phyloP scores from a whole-genome alignment of 257 asterid genomes.

The Parsonsia alboflavescens region DNA sequence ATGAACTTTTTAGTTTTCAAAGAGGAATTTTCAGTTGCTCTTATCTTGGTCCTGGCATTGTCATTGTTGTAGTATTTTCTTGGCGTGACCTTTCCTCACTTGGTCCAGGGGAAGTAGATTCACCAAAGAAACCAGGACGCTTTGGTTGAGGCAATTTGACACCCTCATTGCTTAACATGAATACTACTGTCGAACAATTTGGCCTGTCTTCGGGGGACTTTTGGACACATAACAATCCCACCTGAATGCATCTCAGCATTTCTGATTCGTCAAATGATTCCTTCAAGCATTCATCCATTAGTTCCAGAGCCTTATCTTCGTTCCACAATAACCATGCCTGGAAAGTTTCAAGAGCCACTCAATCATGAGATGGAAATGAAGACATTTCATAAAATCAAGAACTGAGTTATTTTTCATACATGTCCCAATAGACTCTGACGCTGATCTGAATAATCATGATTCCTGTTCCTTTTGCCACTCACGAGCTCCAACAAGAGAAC shows the following conservation, averaged over 20 bases:
- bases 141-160: slow-evolving; percentile 26
- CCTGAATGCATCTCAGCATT: slow-evolving; percentile 20
- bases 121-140: slow-evolving; percentile 30
- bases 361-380: background rate
- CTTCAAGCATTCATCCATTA: slow-evolving; percentile 22
- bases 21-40: no score
- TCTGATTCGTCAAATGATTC: slow-evolving; percentile 13
- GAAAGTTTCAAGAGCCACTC: background rate
- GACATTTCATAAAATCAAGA: background rate
- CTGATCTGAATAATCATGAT: slow-evolving; percentile 14
- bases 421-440: slow-evolving; percentile 27
- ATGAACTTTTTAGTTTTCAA: no score
- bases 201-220: slow-evolving; percentile 27
- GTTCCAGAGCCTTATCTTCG: slow-evolving; percentile 14
- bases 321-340: slow-evolving; percentile 30
- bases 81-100: background rate
- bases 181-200: slow-evolving; percentile 20
- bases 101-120: slow-evolving; percentile 5
- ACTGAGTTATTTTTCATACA: slow-evolving; percentile 8
- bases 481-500: slow-evolving; percentile 20
- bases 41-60: slow-evolving; percentile 18
- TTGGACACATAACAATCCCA: slow-evolving; percentile 24
- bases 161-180: slow-evolving; percentile 25
- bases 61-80: slow-evolving; percentile 5
- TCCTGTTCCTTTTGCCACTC: slow-evolving; percentile 27